Base-by-base conservation (phyloP, 2,329 filamentous ascomycete genomes). In the Pleoardoris graminearum region DNA sequence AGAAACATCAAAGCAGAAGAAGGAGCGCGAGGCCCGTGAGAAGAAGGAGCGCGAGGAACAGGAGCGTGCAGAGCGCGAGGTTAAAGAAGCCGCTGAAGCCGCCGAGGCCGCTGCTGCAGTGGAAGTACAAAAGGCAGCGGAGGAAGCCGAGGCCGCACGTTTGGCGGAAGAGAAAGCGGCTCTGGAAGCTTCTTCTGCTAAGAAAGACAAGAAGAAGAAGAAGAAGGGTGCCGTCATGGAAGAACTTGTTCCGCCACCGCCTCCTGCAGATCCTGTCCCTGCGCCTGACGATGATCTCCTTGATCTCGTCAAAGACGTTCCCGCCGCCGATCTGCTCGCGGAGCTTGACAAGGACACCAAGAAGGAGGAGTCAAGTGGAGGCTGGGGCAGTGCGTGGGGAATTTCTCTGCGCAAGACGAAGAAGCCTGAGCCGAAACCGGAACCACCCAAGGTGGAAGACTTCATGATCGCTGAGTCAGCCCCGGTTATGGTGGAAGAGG, bases 371-470 rank as follows among this genome's bases (percentile, higher is more conserved):
- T 48, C 67, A 23, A 65, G 69, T 41, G 64, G 69, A 43, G 64
- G 69, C 21, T 73, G 69, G 63, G 76, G 75, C 38, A 76, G 72
- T 44, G 74, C 75, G 49, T 79, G 75, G 75, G 77, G 77, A 50
- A 70, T 76, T 37, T 75, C 73, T 50, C 65, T 76, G 48, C 77
- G 76, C 60, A 75, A 75, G 53, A 72, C 71, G 7, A 78, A 76
- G 55, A 77, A 77, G 61, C 62, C 68, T 59, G 79, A 78, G 73
- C 74, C 65, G 55, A 77, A 77, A 61, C 63, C 68, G 59, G 79
- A 78, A 72, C 73, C 65, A 72, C 73, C 65, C 50, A 67, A 74
- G 54, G 41, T 48, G 42, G 55, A 57, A 48, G 53, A 62, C 21
- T 36, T 47, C 33, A 19, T 51, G 16, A 17, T 54, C 25, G 67